Conservation (phyloP, 2,329 filamentous ascomycete genomes). For the Neonectria coccinea region DNA sequence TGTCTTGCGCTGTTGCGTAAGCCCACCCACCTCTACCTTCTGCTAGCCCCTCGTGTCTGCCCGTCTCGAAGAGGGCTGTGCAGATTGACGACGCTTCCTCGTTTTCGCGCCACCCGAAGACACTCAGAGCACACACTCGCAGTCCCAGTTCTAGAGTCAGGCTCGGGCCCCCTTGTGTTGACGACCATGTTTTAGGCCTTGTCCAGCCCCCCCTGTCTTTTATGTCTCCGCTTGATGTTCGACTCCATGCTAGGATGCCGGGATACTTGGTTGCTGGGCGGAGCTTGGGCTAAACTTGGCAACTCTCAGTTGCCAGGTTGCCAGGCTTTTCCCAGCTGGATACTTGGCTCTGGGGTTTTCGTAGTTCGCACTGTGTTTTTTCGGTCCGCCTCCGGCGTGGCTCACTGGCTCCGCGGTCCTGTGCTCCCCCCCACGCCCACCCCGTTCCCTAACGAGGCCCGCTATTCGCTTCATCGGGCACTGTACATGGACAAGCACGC, state of each 20-base stretch:
- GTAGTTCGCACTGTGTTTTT: slow-evolving; percentile 25
- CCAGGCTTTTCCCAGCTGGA: not conserved
- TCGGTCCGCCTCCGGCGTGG: slow-evolving; percentile 42
- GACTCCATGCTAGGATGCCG: not conserved
- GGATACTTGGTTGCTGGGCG: slow-evolving; percentile 38
- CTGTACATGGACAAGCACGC: slow-evolving; percentile 31
- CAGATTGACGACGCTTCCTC: not conserved
- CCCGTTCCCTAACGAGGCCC: slow-evolving; percentile 20
- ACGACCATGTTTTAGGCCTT: slow-evolving; percentile 5
- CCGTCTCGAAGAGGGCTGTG: slow-evolving; percentile 24
- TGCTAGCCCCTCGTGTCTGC: slow-evolving; percentile 22
- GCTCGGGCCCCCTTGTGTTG: not conserved
- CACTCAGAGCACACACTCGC: not conserved
- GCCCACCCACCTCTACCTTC: slow-evolving; percentile 20
- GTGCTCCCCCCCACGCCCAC: slow-evolving; percentile 15
- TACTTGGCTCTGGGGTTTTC: too few species aligned
- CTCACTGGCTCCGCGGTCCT: slow-evolving; percentile 21
- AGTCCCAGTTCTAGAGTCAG: not conserved
- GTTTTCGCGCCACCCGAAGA: slow-evolving; percentile 8
- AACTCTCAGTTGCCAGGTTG: slow-evolving; percentile 10
- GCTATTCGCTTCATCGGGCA: slow-evolving; percentile 37
- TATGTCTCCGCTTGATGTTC: slow-evolving; percentile 24
- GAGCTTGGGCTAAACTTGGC: slow-evolving; percentile 39
- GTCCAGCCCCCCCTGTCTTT: slow-evolving; percentile 21
- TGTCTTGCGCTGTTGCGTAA: slow-evolving; percentile 17